These are phyloP conservation scores for Stropharia rugosoannulata DNA, from an alignment of 768 basidiomycete genomes.

Conservation along the genomic window DNA sequence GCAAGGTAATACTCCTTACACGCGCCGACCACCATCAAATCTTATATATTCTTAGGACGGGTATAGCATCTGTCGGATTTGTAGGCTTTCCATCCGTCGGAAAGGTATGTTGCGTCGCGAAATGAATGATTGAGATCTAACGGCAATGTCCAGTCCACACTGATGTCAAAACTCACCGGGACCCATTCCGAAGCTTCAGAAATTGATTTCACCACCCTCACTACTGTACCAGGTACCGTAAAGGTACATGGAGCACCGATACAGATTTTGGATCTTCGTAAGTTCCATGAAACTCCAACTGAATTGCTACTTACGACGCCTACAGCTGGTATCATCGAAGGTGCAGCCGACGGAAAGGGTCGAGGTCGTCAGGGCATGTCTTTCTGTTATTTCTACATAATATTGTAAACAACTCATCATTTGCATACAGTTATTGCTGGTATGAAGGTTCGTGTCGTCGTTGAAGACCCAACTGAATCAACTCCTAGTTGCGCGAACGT, in stretches of 20 bases:
- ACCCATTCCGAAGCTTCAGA: conserved; percentile 95
- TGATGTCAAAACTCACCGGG: conserved; percentile 96
- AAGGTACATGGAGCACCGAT: conserved; percentile 96
- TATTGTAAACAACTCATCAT: background rate
- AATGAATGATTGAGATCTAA: conserved; percentile 6
- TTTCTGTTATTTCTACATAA: background rate
- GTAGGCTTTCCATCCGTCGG: conserved; percentile 93
- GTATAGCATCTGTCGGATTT: conserved; percentile 96
- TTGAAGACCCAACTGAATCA: conserved; percentile 11
- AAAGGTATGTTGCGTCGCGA: conserved; percentile 52
- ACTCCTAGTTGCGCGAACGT: conserved; percentile 86
- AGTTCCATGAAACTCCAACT: conserved; percentile 24
- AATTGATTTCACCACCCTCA: conserved; percentile 96
- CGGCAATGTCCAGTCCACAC: conserved; percentile 61
- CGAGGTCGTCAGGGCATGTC: conserved; percentile 88
- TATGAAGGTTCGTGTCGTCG: conserved; percentile 32
- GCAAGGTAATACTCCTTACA: conserved; percentile 45
- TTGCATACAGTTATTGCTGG: conserved; percentile 68
- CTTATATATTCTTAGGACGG: conserved; percentile 54
- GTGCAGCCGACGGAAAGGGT: conserved; percentile 94
- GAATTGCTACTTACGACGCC: background rate
- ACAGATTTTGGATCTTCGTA: conserved; percentile 90
- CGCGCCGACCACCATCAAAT: background rate
- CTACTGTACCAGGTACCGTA: conserved; percentile 92
- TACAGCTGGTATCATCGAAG: conserved; percentile 94